These are phyloP conservation scores for Tolypocladium cylindrosporum DNA, from an alignment of 2,329 filamentous ascomycete genomes.

Conservation along the genomic window DNA sequence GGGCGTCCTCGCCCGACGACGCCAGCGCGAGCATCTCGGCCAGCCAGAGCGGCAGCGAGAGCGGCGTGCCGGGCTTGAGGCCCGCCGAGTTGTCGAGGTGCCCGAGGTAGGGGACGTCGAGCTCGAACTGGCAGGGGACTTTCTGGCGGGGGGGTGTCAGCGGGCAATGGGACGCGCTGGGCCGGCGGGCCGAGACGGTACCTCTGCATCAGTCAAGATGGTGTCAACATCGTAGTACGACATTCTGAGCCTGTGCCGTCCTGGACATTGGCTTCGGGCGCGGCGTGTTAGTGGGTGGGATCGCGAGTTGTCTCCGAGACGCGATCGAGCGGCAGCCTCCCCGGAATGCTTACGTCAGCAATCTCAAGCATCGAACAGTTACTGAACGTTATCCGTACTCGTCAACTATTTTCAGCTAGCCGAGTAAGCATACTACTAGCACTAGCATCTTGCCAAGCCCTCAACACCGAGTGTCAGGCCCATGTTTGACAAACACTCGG, in stretches of 20 bases:
- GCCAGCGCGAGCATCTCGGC: slow-evolving; percentile 83
- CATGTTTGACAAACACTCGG: not conserved
- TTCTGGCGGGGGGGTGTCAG: slow-evolving; percentile 46
- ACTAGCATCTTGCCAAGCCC: not conserved
- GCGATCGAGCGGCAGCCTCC: not conserved
- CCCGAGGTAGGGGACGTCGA: slow-evolving; percentile 77
- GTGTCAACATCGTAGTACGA: slow-evolving; percentile 80
- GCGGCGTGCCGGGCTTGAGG: slow-evolving; percentile 70
- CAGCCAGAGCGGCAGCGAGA: slow-evolving; percentile 86
- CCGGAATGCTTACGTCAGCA: not conserved
- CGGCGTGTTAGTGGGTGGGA: not conserved
- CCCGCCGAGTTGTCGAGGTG: slow-evolving; percentile 79
- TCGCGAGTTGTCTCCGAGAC: not conserved
- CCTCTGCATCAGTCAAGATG: slow-evolving; percentile 78
- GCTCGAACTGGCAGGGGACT: slow-evolving; percentile 89
- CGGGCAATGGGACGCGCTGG: not conserved
- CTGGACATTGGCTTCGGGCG: not conserved
- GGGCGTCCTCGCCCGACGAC: slow-evolving; percentile 33
- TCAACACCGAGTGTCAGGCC: not conserved
- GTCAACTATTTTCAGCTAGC: no score
- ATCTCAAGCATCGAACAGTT: not conserved
- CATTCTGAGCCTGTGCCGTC: slow-evolving; percentile 24
- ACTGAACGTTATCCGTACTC: no score
- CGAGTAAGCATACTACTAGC: not conserved
- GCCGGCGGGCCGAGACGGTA: slow-evolving; percentile 20